Conservation (phyloP, 805 yeast genomes). For the Saccharomycopsis sp. region DNA sequence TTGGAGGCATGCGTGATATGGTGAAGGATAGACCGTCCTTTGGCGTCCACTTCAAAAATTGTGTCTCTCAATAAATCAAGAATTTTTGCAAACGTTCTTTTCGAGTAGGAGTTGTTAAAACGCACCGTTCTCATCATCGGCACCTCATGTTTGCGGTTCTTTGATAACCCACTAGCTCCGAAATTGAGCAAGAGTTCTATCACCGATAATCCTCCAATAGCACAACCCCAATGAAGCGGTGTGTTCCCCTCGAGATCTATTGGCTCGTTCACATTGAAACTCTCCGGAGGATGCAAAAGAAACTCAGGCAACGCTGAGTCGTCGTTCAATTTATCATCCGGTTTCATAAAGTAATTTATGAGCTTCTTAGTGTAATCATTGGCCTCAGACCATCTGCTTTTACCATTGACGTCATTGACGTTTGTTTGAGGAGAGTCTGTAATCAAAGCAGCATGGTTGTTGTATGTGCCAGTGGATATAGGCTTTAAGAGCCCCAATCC, state of each 20-base stretch:
- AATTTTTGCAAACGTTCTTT: slow-evolving; percentile 71
- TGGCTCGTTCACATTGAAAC: slow-evolving; percentile 62
- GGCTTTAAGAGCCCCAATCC: slow-evolving; percentile 1
- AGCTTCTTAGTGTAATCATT: slow-evolving; percentile 39
- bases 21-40: slow-evolving; percentile 75
- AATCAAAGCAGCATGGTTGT: not conserved
- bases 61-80: slow-evolving; percentile 72
- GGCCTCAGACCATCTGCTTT: slow-evolving; percentile 27
- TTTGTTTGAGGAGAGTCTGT: slow-evolving; percentile 19
- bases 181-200: slow-evolving; percentile 67
- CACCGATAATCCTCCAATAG: slow-evolving; percentile 80
- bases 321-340: slow-evolving; percentile 43
- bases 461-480: not conserved
- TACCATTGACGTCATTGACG: slow-evolving; percentile 5
- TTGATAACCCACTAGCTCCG: slow-evolving; percentile 61
- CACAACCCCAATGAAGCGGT: slow-evolving; percentile 95
- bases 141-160: slow-evolving; percentile 72
- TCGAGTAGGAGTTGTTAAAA: slow-evolving; percentile 81
- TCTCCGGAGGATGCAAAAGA: slow-evolving; percentile 54
- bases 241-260: slow-evolving; percentile 95
- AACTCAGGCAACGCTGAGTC: slow-evolving; percentile 50
- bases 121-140: slow-evolving; percentile 79
- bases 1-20: slow-evolving; percentile 71
- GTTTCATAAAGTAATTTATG: slow-evolving; percentile 47
- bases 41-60: slow-evolving; percentile 67